Evolutionary conservation across 2,329 filamentous ascomycete species (phyloP).

Genomic region (Aurifilum marmelostoma): DNA sequence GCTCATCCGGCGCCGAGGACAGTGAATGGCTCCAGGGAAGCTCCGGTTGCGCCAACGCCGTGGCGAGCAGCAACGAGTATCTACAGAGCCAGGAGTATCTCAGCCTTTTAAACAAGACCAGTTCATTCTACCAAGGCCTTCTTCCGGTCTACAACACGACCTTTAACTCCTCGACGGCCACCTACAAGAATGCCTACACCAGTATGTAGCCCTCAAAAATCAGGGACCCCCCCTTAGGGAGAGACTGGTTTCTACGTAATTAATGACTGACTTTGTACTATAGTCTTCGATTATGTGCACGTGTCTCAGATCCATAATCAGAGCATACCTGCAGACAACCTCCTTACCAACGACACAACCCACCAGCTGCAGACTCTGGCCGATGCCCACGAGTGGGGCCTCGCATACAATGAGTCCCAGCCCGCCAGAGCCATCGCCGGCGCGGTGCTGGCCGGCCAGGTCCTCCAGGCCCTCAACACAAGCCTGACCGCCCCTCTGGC

Average conservation of each 20-base stretch:
- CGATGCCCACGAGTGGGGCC: conserved; percentile 77
- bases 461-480: conserved; percentile 55
- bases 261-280: conserved; percentile 13
- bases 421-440: conserved; percentile 62
- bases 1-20: conserved; percentile 58
- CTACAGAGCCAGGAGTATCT: conserved; percentile 52
- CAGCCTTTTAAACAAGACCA: conserved; percentile 52
- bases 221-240: conserved; percentile 11
- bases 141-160: conserved; percentile 59
- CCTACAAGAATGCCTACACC: conserved; percentile 64
- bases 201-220: conserved; percentile 47
- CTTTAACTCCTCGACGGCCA: conserved; percentile 49
- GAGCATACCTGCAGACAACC: conserved; percentile 58
- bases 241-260: no score
- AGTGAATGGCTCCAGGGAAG: conserved; percentile 62
- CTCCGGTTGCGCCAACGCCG: conserved; percentile 58
- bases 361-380: conserved; percentile 72
- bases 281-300: conserved; percentile 64
- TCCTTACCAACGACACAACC: conserved; percentile 64
- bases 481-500: conserved; percentile 47
- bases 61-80: conserved; percentile 59
- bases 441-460: conserved; percentile 58
- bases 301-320: conserved; percentile 64
- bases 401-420: conserved; percentile 80
- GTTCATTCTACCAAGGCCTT: conserved; percentile 61